Evolutionary conservation across 129 eudicot genomes (phyloP), one percentile per base, ranked within the genome.

Genomic region (Tagetes erecta): DNA sequence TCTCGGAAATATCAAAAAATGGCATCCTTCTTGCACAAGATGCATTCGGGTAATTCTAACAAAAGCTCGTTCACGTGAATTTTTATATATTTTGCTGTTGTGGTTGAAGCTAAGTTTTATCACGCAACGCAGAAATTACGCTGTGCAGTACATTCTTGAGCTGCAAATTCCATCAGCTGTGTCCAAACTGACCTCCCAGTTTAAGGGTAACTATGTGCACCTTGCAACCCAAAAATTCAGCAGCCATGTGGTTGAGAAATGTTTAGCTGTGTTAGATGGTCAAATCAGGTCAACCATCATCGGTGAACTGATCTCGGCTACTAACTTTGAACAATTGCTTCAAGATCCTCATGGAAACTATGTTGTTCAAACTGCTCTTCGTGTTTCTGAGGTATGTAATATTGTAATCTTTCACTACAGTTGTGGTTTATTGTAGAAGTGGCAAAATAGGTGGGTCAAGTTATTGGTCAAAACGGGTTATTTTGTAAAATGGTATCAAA

Each of bases 261-360:
- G 96, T 75, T 79, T 92, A 20, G 59, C 57, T 14, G 82, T 76
- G 14, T 80, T 82, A 68, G 74, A 76, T 38, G 83, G 85, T 41
- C 83, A 71, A 63, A 59, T 72, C 71, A 82, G 78, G 70, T 85
- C 93, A 50, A 79, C 64, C 77, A 89, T 92, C 71, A 86, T 92
- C 55, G 70, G 73, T 12, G 97, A 92, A 72, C 71, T 89, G 84
- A 82, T 92, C 55, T 83, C 86, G 53, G 89, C 88, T 3, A 52
- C 79, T 70, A 85, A 83, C 59, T 89, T 89, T 64, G 96, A 92
- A 57, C 97, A 87, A 67, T 55, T 89, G 84, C 85, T 92, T 79
- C 93, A 89, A 79, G 97, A 92, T 65, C 97, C 96, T 4, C 95
- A 84, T 71, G 97, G 93, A 57, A 92, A 92, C 62, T 92, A 89